Evolutionary conservation across 108 stramenopile species (phyloP).

Genomic region (Aurantiochytrium sp.): DNA sequence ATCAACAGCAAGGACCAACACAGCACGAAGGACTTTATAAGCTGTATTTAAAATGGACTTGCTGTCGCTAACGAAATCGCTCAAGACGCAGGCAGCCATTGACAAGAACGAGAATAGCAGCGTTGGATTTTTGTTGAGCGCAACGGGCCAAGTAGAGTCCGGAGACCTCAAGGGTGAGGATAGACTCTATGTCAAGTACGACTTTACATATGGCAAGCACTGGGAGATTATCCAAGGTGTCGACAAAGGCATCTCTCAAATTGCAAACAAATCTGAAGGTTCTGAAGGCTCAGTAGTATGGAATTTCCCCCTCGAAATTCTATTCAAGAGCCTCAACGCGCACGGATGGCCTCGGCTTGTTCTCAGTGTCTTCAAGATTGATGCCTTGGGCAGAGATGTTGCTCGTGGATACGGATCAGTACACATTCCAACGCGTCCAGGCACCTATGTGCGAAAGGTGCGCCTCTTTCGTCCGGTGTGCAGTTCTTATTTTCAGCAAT

Average conservation of each 20-base stretch:
- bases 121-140: conserved; percentile 45
- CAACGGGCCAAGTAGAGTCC: conserved; percentile 57
- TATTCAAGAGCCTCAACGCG: conserved; percentile 69
- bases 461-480: conserved; percentile 61
- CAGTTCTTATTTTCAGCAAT: conserved; percentile 38
- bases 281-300: conserved; percentile 53
- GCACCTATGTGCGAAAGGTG: conserved; percentile 43
- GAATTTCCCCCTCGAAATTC: conserved; percentile 74
- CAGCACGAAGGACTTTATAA: too few species aligned
- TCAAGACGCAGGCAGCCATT: conserved; percentile 13
- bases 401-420: conserved; percentile 67
- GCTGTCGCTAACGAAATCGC: background rate
- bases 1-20: too few species aligned
- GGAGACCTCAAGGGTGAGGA: conserved; percentile 41
- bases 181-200: conserved; percentile 67
- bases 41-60: background rate
- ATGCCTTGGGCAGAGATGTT: conserved; percentile 65
- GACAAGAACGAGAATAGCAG: background rate
- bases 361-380: conserved; percentile 62
- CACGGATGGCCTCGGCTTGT: conserved; percentile 76
- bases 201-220: conserved; percentile 63
- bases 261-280: conserved; percentile 27
- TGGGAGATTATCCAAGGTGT: conserved; percentile 67
- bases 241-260: conserved; percentile 49
- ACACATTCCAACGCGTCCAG: conserved; percentile 56